Evolutionary conservation across 2,329 filamentous ascomycete genomes (phyloP), one percentile per base, ranked within the genome.

Genomic region (Ceratocystis lukuohia): DNA sequence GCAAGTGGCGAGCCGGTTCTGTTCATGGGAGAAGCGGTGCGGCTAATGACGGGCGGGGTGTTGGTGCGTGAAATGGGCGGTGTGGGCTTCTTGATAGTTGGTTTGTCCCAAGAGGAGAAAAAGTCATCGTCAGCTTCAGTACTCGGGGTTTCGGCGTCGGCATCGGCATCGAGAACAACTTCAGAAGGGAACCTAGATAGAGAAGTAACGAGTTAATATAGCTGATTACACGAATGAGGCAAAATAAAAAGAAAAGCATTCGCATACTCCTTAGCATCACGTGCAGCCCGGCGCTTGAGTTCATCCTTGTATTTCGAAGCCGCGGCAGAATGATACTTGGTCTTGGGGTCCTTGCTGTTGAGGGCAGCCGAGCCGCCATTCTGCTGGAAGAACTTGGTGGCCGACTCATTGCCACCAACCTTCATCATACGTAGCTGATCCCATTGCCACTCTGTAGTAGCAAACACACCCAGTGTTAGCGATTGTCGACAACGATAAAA

Each of bases 71-170:
- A 96, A 56, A 94, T 84, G 17, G 94, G 93, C 70, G 96, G 96
- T 70, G 91, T 96, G 45, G 93, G 93, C 71, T 91, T 87, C 82
- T 97, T 99, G 78, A 99, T 95, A 3, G 91, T 84, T 25, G 94
- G 94, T 79, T 97, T 96, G 74, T 97, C 94, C 94, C 93, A 99
- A 0, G 91, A 96, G 8, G 93, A 96, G 78, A 99, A 99, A 81
- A 99, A 99, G 75, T 97, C 94, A 73, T 96, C 92, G 22, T 88
- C 86, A 25, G 84, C 81, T 71, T 96, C 91, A 70, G 86, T 88
- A 59, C 88, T 83, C n/a, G 92, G 89, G 10, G 91, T 95, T 68
- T 90, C 87, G 62, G 82, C 79, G 28, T 85, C 82, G 69, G 82
- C 80, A 72, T 97, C 94, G 67, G 86, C 88, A 46, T 68, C 66